Evolutionary conservation across 2,329 filamentous ascomycete genomes (phyloP), one percentile per base, ranked within the genome.

Genomic region (Conoideocrella luteorostrata): DNA sequence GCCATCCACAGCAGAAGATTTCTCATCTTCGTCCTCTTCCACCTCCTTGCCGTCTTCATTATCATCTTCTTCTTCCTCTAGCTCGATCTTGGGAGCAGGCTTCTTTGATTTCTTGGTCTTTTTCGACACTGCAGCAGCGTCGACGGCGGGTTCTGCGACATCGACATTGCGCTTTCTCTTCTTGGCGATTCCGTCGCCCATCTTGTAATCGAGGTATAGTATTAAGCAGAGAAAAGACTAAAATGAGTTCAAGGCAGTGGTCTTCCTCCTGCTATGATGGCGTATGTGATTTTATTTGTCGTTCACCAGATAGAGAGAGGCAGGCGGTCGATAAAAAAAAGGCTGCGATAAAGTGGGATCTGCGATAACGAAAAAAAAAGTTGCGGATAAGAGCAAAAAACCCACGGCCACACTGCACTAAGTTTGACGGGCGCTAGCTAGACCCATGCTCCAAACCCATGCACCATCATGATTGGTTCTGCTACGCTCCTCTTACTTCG

Each of bases 61-160:
- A 13, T 58, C 53, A 32, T 50, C 56, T 23, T 53, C 51, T 22
- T 61, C 56, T 30, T 56, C 51, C 11, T 58, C 54, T 5, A 55
- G 56, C 22, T 56, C 55, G 13, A 56, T 54, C 29, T 51, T 46
- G 28, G 49, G 58, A 49, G 53, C 59, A 54, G 56, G 48, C 44
- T 58, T 58, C 64, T 67, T 70, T 51, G 58, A 32, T 57, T 71
- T 73, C 60, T 72, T 72, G 24, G 59, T 50, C 46, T 68, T 69
- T 32, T 65, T 62, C 20, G 59, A 44, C 26, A 40, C 26, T 5
- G 48, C 48, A 5, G 47, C 35, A 4, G 47, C 41, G 28, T 57
- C 49, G 22, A 54, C 44, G 34, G 58, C 44, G 13, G 55, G 52
- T 35, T 66, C 60, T 41, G 55, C 58, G 46, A 59, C 62, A 52